Evolutionary conservation across 805 yeast genomes (phyloP), one percentile per base, ranked within the genome.

Genomic region (Candida maltosa): DNA sequence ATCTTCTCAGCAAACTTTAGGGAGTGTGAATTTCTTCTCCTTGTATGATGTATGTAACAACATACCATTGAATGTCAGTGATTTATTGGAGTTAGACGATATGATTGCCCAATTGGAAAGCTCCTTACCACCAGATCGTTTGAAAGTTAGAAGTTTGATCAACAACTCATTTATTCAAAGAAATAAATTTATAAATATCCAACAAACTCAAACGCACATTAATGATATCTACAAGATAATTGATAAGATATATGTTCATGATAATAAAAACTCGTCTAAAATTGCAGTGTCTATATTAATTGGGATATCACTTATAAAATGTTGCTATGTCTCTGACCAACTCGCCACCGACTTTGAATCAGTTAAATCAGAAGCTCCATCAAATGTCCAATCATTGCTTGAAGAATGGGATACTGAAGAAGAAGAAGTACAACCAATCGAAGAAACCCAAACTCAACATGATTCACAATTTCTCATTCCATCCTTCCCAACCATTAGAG

Each of bases 101-200:
- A 61, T 69, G 70, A 29, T 68, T 31, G 51, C 48, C 4, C 74
- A 69, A 29, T 39, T 65, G 16, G 26, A 39, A 6, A 49, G 44
- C 5, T 52, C 21, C 2, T 6, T 37, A 16, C 37, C 33, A 6
- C 12, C 21, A 2, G 7, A 11, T 1, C 12, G 12, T 8, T 4
- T 19, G 2, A 27, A 25, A 20, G 10, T 37, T n/a, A 29, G 27
- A 16, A 32, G 37, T 21, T 29, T 37, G 9, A 28, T 36, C 5
- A 26, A 28, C n/a, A 31, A 36, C 23, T 31, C 39, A n/a, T 31
- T 31, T 11, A 36, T 36, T 17, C 29, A 36, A 25, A 25, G 19
- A n/a, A 18, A 14, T n/a, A 27, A 22, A 19, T 28, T 12, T 22
- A 9, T 6, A 12, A 29, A 21, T 8, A 14, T 7, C 4, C 14